Base-by-base conservation (phyloP, 2,329 filamentous ascomycete species). In the Tolypocladium tropicale region DNA sequence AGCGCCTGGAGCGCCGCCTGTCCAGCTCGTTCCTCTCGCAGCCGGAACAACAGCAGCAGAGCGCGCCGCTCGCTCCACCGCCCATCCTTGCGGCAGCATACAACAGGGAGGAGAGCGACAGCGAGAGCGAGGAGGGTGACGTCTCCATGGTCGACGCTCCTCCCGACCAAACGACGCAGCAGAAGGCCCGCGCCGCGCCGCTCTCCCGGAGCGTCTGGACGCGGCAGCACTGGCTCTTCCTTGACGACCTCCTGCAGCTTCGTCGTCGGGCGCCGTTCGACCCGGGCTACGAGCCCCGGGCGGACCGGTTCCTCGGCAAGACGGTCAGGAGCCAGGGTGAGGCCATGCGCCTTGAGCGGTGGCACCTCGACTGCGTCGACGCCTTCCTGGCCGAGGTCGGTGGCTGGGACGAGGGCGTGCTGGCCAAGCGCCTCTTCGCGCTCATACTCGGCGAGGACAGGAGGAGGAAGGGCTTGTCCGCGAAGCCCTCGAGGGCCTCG, bases 341-440 rank as follows among this genome's bases (percentile, higher is more conserved):
- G 64, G 66, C 68, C 5, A 70, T 84, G 69, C 59, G 70, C 25
- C 69, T 84, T 21, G 74, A 82, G 66, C 64, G 71, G 56, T 83
- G 80, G 80, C 81, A 84, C 57, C 66, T 83, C 21, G 80, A 84
- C 57, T 74, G 82, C 55, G 74, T 83, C 28, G 77, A 82, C 57
- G 80, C 76, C 3, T 84, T 83, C 62, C 69, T 68, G 56, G 63
- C 64, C 14, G 71, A 77, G 57, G 72, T 80, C 3, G 75, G 74
- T 21, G 73, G 70, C 11, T 83, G 80, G 79, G 74, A 77, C 25
- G 79, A 77, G 60, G 68, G 62, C 9, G 67, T 67, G 12, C 65
- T 84, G 7, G 76, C 75, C 11, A 81, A 78, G 69, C 67, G 81
- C 49, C 64, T 84, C 25, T 83, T 82, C 64, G 67, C 71, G 5